Conservation (phyloP, 352 stramenopile species). For the Phytophthora sp. region DNA sequence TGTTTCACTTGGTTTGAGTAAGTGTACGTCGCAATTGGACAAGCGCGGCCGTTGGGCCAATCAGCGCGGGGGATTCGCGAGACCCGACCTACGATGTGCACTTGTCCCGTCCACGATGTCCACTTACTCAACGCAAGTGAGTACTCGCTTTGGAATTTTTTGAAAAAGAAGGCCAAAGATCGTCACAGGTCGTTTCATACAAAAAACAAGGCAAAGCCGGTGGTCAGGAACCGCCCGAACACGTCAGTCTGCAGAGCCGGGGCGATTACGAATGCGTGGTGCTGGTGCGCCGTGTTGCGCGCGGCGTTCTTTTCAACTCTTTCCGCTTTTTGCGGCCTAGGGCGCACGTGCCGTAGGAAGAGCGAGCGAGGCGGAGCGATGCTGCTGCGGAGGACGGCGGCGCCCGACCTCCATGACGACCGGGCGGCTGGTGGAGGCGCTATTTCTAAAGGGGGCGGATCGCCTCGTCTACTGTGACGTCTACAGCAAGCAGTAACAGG, state of each 20-base stretch:
- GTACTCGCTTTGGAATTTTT: constrained; percentile 5
- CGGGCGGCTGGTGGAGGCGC: not conserved
- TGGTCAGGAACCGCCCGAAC: constrained; percentile 28
- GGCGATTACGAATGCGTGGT: constrained; percentile 53
- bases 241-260: constrained; percentile 27
- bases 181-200: constrained; percentile 13
- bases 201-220: constrained; percentile 31
- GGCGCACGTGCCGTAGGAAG: constrained; percentile 39
- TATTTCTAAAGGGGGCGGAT: not conserved
- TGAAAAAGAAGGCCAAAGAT: constrained; percentile 19
- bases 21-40: constrained; percentile 14
- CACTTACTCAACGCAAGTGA: constrained; percentile 28
- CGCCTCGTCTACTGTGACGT: constrained; percentile 20
- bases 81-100: not conserved
- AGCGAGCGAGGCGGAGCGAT: constrained; percentile 1
- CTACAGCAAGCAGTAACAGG: constrained; percentile 13
- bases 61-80: not conserved
- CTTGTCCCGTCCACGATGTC: constrained; percentile 13
- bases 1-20: constrained; percentile 31
- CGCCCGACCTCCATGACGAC: too few species aligned
- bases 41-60: constrained; percentile 12
- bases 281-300: constrained; percentile 54
- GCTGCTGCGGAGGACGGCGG: too few species aligned
- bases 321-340: constrained; percentile 71
- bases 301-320: constrained; percentile 50